Evolutionary conservation across 2,329 filamentous ascomycete genomes (phyloP), one percentile per base, ranked within the genome.

Genomic region (Neophaeococcomyces aloes): DNA sequence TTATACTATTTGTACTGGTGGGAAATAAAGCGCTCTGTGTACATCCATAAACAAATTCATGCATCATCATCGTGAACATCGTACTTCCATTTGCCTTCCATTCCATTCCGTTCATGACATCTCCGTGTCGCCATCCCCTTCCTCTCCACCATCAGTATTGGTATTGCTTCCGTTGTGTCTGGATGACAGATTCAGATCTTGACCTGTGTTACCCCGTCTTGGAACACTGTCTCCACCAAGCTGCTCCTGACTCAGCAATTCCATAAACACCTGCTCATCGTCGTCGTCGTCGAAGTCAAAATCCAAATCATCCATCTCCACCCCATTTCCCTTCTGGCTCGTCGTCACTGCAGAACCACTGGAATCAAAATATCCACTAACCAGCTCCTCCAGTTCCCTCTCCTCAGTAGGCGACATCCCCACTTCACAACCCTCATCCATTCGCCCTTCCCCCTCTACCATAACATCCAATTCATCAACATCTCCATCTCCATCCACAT

Each of bases 191-290:
- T 11, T 18, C 33, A 5, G 15, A 8, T 35, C 33, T 17, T 11
- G 8, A 18, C 13, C 15, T 19, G 15, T 8, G 8, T 15, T 18
- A 3, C 15, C 33, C 10, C 15, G 10, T 35, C 33, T n/a, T 7
- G n/a, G 5, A 13, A 17, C 45, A 7, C 36, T 29, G 5, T 47
- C 52, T 36, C 55, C 11, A 15, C 15, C 5, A 8, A 6, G n/a
- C 31, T 19, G 13, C 37, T 71, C 65, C 48, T 70, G 62, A n/a
- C 72, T 67, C 39, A 77, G 61, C 29, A 84, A 58, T 52, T 85
- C 78, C 66, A 76, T 74, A 58, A 94, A 79, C 6, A 79, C 63
- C 49, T 65, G 64, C 53, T 79, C 74, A 53, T 78, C 79, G 48
- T 78, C 74, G 61, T 31, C 54, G 57, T 30, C 51, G 44, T 38